Conservation (phyloP, 164 flowering plant genomes). For the Protea cynaroides region DNA sequence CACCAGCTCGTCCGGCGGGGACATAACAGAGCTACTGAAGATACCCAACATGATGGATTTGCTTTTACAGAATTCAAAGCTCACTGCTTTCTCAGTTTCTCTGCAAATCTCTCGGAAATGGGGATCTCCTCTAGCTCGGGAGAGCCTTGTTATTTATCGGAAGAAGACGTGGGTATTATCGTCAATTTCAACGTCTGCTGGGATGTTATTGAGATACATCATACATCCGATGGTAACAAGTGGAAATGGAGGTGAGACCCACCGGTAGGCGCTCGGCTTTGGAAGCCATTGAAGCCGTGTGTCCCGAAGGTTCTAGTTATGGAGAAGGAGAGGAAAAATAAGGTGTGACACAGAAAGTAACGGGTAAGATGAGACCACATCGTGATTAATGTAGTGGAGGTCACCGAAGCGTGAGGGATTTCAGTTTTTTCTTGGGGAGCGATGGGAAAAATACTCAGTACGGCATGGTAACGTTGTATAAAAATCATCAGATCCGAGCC, state of each 20-base stretch:
- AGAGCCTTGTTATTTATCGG: conserved; percentile 15
- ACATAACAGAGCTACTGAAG: conserved; percentile 64
- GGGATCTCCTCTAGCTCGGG: conserved; percentile 1
- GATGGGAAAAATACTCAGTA: too few species aligned
- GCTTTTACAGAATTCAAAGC: background rate
- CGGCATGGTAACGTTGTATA: too few species aligned
- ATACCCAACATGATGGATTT: conserved; percentile 84
- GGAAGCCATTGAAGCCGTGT: background rate
- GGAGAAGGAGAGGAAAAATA: too few species aligned
- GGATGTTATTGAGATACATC: too few species aligned
- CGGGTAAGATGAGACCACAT: too few species aligned
- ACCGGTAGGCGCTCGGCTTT: conserved; percentile 9
- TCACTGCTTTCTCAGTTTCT: conserved; percentile 1
- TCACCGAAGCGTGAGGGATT: too few species aligned
- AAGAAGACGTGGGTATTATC: conserved; percentile 9
- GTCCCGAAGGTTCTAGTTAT: too few species aligned
- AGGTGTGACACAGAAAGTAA: too few species aligned
- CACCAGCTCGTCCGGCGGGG: conserved; percentile 60
- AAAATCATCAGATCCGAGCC: too few species aligned
- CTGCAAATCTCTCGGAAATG: conserved; percentile 3
- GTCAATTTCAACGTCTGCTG: too few species aligned
- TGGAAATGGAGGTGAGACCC: conserved; percentile 20
- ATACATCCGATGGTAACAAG: background rate
- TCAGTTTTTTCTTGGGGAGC: too few species aligned
- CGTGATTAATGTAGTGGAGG: too few species aligned